Evolutionary conservation across 495 filamentous ascomycete genomes (phyloP).

Genomic region (Physcia stellaris): DNA sequence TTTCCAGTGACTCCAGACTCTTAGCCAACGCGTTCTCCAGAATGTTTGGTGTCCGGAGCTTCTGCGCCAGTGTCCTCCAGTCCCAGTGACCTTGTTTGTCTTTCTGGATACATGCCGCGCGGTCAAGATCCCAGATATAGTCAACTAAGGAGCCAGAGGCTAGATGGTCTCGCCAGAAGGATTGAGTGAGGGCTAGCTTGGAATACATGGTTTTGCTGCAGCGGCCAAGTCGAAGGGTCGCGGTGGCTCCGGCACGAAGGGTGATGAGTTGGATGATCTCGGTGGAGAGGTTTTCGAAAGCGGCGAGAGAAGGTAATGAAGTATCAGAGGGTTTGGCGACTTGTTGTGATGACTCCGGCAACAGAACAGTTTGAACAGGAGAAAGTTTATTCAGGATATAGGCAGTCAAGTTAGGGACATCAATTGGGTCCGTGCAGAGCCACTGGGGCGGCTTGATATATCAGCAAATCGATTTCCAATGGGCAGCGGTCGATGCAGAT

Average conservation of each 20-base stretch:
- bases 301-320: background rate
- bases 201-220: background rate
- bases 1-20: background rate
- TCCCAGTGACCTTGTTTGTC: background rate
- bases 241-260: background rate
- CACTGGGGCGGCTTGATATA: background rate
- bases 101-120: background rate
- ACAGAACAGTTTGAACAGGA: background rate
- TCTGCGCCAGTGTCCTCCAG: conserved; percentile 1
- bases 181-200: conserved; percentile 1
- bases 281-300: background rate
- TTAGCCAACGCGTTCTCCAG: conserved; percentile 2
- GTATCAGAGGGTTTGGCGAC: background rate
- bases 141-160: conserved; percentile 1
- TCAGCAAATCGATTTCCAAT: background rate
- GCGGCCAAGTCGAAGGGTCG: background rate
- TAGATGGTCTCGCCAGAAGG: conserved; percentile 2
- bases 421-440: too few species aligned
- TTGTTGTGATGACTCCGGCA: background rate
- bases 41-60: background rate
- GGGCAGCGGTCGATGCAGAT: background rate
- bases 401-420: too few species aligned
- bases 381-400: conserved; percentile 1
- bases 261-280: background rate
- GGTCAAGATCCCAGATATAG: conserved; percentile 3